These are phyloP conservation scores for Incumbomyces delicatus DNA, from an alignment of 2,329 filamentous ascomycete species.

Conservation along the genomic window DNA sequence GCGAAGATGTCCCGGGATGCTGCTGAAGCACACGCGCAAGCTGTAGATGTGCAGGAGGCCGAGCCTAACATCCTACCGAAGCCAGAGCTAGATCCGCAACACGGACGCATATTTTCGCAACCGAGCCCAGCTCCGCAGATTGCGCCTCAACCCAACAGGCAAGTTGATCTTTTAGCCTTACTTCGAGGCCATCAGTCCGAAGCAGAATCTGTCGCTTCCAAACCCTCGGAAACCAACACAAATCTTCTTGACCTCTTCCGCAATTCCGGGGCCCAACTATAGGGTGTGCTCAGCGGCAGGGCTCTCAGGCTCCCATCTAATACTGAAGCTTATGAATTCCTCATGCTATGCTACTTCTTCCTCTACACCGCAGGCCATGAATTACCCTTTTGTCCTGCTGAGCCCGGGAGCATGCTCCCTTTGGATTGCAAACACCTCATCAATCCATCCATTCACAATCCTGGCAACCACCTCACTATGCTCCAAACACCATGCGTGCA, in stretches of 20 bases:
- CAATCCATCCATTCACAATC: constrained; percentile 41
- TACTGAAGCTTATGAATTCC: no score
- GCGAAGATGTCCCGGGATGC: constrained; percentile 41
- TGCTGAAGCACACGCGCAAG: constrained; percentile 25
- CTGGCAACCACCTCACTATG: constrained; percentile 41
- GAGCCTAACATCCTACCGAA: not conserved
- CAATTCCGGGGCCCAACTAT: not conserved
- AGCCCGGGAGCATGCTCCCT: no score
- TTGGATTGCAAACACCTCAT: constrained; percentile 26
- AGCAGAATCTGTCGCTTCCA: not conserved
- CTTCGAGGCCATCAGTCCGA: not conserved
- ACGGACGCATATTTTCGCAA: not conserved
- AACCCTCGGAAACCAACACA: not conserved
- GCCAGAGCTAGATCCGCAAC: not conserved
- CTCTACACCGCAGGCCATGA: no score
- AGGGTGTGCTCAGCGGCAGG: not conserved
- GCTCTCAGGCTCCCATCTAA: no score
- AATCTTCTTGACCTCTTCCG: constrained; percentile 17
- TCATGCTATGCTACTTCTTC: no score
- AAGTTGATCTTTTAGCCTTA: constrained; percentile 1
- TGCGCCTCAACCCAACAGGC: not conserved
- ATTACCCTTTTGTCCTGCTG: no score
- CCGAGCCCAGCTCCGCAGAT: constrained; percentile 1
- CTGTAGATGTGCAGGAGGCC: constrained; percentile 11
- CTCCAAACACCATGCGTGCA: constrained; percentile 50